Evolutionary conservation across 768 basidiomycete species (phyloP).

Genomic region (Podaxis rugospora): DNA sequence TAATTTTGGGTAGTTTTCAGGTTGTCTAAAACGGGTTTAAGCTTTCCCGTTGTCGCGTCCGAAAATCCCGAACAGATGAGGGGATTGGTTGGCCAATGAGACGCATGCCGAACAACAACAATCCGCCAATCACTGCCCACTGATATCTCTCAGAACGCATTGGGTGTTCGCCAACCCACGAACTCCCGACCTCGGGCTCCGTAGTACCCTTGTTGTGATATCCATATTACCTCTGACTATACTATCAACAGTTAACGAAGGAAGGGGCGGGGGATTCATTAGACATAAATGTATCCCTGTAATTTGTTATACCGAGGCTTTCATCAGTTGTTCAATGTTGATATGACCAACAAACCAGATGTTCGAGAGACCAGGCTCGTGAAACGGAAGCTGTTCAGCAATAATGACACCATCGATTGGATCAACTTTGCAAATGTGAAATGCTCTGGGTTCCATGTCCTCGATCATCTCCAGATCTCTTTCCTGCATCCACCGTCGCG

Average conservation of each 20-base stretch:
- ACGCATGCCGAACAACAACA: background rate
- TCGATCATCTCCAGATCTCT: slow-evolving; percentile 6
- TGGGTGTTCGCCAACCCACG: background rate
- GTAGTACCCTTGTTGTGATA: too few relatives aligned
- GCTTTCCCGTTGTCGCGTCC: background rate
- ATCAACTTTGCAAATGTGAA: background rate
- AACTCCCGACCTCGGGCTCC: background rate
- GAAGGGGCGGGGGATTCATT: too few relatives aligned
- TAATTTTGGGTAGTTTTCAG: background rate
- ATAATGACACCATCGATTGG: slow-evolving; percentile 5
- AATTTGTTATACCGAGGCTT: background rate
- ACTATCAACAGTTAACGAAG: too few relatives aligned
- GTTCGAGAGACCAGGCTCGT: background rate
- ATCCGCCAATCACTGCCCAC: background rate
- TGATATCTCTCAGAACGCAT: background rate
- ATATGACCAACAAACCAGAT: background rate
- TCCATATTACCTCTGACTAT: too few relatives aligned
- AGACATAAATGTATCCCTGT: too few relatives aligned
- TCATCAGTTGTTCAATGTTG: background rate
- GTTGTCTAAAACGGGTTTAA: background rate
- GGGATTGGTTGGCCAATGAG: background rate
- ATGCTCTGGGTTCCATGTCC: background rate
- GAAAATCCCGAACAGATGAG: background rate
- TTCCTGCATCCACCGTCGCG: background rate
- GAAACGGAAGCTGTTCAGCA: background rate